A percentile compares a stretch with the other conserved stretches of the same genome.
Conservation (phyloP, 108 stramenopile genomes). For the Skeletonema menzelii region DNA sequence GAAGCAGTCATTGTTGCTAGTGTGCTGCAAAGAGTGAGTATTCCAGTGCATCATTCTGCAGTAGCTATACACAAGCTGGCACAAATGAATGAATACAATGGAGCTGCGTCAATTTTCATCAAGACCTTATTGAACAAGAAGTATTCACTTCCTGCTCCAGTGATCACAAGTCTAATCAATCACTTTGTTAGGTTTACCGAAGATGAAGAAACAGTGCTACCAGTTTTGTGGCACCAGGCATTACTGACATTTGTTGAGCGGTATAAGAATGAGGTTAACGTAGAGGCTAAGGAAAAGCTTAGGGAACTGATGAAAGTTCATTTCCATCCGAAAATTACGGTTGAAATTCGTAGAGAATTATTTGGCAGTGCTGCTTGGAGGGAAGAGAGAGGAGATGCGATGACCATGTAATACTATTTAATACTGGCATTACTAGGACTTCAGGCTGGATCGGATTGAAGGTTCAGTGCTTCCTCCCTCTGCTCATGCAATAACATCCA, state of each 20-base stretch:
- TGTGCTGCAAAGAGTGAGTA: slow-evolving; percentile 90
- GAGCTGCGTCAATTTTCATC: slow-evolving; percentile 91
- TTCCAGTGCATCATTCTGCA: slow-evolving; percentile 96
- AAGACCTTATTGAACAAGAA: slow-evolving; percentile 96
- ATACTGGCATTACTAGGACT: background rate
- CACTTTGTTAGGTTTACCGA: slow-evolving; percentile 88
- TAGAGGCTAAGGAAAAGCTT: slow-evolving; percentile 78
- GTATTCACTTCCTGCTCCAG: slow-evolving; percentile 95
- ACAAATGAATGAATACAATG: slow-evolving; percentile 87
- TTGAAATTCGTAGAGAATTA: slow-evolving; percentile 94
- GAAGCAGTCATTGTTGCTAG: slow-evolving; percentile 96
- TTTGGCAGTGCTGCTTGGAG: slow-evolving; percentile 86
- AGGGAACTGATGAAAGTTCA: slow-evolving; percentile 86
- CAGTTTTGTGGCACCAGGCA: slow-evolving; percentile 98
- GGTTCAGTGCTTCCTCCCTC: background rate
- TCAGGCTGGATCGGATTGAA: too few relatives aligned
- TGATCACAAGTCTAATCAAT: slow-evolving; percentile 85
- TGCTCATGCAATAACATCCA: slow-evolving; percentile 29
- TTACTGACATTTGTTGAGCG: slow-evolving; percentile 93
- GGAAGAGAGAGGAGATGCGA: slow-evolving; percentile 58
- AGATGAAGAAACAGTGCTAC: slow-evolving; percentile 55
- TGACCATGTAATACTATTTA: background rate
- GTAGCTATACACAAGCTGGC: slow-evolving; percentile 97
- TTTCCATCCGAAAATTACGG: slow-evolving; percentile 93
- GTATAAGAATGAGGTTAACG: slow-evolving; percentile 90